Conservation (phyloP, 1,284 basidiomycete genomes). For the Sanguinoderma infundibulare region DNA sequence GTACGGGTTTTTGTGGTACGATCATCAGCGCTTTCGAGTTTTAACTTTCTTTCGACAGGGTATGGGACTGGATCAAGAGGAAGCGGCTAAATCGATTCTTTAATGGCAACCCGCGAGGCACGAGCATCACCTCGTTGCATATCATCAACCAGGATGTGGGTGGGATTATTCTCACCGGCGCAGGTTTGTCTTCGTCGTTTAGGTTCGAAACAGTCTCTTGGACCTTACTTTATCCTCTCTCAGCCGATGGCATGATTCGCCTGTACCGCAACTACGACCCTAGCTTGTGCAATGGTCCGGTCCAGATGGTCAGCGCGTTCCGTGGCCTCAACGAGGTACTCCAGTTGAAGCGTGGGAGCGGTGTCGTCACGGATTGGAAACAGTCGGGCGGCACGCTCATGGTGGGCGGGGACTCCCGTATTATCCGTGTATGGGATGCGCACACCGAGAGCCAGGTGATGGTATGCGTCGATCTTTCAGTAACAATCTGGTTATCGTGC, state of each 20-base stretch:
- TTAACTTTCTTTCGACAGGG: conserved; percentile 47
- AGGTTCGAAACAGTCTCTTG: not conserved
- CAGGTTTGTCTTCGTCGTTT: conserved; percentile 58
- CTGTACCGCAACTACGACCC: conserved; percentile 92
- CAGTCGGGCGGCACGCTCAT: conserved; percentile 87
- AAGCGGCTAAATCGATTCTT: conserved; percentile 83
- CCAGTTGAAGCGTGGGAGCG: conserved; percentile 74
- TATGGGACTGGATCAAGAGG: conserved; percentile 93
- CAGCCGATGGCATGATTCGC: conserved; percentile 91
- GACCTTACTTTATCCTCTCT: not conserved
- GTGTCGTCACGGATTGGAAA: conserved; percentile 93
- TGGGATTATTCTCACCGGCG: conserved; percentile 87
- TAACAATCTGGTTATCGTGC: conserved; percentile 6
- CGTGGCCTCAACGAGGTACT: conserved; percentile 86
- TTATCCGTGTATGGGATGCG: conserved; percentile 95
- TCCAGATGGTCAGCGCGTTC: conserved; percentile 94
- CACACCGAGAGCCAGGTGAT: conserved; percentile 86
- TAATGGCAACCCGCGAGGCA: conserved; percentile 86
- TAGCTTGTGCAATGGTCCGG: conserved; percentile 60
- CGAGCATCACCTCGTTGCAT: conserved; percentile 87
- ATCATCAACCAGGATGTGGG: conserved; percentile 97
- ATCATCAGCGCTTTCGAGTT: not conserved
- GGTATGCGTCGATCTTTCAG: conserved; percentile 48
- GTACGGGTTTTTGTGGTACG: conserved; percentile 50
- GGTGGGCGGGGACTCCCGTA: conserved; percentile 90